Conservation (phyloP, 805 yeast genomes). For the Metschnikowia koreensis region DNA sequence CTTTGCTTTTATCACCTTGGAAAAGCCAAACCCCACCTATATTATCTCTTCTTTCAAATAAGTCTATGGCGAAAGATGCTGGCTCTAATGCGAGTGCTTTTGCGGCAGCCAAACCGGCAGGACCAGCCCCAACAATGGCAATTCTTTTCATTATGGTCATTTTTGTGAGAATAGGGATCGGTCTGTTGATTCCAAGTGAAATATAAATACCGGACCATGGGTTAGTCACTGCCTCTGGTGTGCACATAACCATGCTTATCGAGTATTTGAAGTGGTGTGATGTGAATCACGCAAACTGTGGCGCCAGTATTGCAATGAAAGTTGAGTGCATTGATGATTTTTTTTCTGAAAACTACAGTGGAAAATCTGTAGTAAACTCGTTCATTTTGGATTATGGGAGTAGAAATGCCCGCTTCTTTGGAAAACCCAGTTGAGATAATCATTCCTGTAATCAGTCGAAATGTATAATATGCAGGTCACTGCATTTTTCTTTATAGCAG, state of each 20-base stretch:
- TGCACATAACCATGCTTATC: too few species aligned
- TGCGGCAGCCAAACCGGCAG: constrained; percentile 65
- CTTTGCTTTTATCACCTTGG: constrained; percentile 23
- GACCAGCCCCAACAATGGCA: constrained; percentile 79
- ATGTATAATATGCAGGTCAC: too few species aligned
- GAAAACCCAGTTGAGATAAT: too few species aligned
- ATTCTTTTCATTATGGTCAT: constrained; percentile 26
- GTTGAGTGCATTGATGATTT: not conserved
- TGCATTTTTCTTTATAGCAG: too few species aligned
- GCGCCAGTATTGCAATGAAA: not conserved
- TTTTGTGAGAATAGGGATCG: too few species aligned
- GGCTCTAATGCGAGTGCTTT: constrained; percentile 59
- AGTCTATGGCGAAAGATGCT: constrained; percentile 45
- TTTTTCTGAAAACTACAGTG: not conserved
- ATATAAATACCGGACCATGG: not conserved
- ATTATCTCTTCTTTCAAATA: constrained; percentile 57
- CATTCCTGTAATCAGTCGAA: too few species aligned
- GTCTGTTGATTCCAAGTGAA: too few species aligned
- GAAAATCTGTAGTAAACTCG: too few species aligned
- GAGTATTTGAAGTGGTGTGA: too few species aligned
- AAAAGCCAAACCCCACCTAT: constrained; percentile 85
- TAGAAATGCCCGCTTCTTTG: too few species aligned
- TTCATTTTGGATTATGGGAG: too few species aligned
- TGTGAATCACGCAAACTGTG: too few species aligned
- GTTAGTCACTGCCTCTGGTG: not conserved